phyloP scores from a whole-genome alignment of 805 yeast species.

The Saturnispora bothae region DNA sequence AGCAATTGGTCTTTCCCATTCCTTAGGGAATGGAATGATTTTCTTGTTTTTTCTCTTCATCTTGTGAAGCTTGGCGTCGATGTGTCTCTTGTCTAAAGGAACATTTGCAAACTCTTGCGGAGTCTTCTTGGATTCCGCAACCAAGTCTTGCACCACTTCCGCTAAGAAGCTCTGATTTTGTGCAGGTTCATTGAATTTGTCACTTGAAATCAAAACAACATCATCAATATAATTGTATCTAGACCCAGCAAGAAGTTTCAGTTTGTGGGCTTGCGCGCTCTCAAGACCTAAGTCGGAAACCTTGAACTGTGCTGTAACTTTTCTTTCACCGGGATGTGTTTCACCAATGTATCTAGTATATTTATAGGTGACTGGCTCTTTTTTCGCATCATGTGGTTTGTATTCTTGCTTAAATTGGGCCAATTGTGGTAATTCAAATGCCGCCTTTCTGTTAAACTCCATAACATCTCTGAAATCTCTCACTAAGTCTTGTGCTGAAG shows the following conservation, averaged over 20 bases:
- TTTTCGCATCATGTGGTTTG: constrained; percentile 32
- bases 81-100: constrained; percentile 74
- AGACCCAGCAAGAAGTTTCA: constrained; percentile 67
- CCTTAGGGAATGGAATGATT: constrained; percentile 53
- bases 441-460: constrained; percentile 70
- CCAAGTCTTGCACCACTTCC: constrained; percentile 48
- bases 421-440: constrained; percentile 83
- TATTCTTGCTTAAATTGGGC: constrained; percentile 67
- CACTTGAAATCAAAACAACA: constrained; percentile 52
- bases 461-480: constrained; percentile 67
- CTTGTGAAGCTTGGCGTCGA: constrained; percentile 33
- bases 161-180: constrained; percentile 75
- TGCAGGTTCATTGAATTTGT: constrained; percentile 61
- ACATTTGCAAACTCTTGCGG: constrained; percentile 58
- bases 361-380: constrained; percentile 52
- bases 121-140: constrained; percentile 54
- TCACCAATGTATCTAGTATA: constrained; percentile 72
- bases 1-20: constrained; percentile 69
- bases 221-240: constrained; percentile 59
- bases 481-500: constrained; percentile 60
- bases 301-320: constrained; percentile 51
- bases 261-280: constrained; percentile 53
- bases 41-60: constrained; percentile 32
- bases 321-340: constrained; percentile 54
- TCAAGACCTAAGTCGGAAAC: constrained; percentile 44